phyloP scores from a whole-genome alignment of 139 green algal species.

The Chlamydomonas applanata region DNA sequence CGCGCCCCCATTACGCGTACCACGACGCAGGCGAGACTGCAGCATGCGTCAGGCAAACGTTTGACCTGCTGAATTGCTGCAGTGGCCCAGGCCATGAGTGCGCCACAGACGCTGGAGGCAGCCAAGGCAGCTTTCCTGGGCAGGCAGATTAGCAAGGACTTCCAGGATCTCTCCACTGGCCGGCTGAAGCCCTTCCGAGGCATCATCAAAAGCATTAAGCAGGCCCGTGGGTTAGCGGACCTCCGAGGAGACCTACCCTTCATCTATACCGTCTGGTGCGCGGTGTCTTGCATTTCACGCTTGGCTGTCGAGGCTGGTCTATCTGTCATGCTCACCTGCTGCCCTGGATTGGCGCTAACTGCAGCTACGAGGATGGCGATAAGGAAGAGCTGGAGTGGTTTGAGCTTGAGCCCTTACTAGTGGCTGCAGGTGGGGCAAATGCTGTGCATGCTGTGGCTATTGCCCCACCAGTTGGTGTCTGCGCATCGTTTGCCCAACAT shows the following conservation, averaged over 20 bases:
- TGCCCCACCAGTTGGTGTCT: no score
- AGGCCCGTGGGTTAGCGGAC: neutral
- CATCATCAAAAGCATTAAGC: neutral
- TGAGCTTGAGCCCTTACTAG: slow-evolving; percentile 4
- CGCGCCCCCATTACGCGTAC: neutral
- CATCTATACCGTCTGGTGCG: no score
- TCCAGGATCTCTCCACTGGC: neutral
- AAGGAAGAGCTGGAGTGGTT: slow-evolving; percentile 9
- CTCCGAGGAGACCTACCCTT: slow-evolving; percentile 7
- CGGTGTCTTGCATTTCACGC: no score
- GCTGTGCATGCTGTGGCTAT: neutral
- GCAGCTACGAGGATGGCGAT: slow-evolving; percentile 26
- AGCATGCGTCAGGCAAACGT: no score
- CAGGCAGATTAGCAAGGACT: slow-evolving; percentile 8
- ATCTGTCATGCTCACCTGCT: neutral
- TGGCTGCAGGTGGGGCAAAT: neutral
- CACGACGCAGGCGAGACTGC: no score
- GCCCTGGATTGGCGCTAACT: neutral
- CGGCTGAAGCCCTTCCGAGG: neutral
- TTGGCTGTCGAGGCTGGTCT: no score
- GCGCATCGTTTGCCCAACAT: no score
- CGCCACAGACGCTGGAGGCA: neutral
- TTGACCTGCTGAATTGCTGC: no score
- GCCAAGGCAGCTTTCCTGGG: neutral
- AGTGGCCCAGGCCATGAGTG: no score